Conservation (phyloP, 176 grass and related monocot genomes). For the Oryza meyeriana region DNA sequence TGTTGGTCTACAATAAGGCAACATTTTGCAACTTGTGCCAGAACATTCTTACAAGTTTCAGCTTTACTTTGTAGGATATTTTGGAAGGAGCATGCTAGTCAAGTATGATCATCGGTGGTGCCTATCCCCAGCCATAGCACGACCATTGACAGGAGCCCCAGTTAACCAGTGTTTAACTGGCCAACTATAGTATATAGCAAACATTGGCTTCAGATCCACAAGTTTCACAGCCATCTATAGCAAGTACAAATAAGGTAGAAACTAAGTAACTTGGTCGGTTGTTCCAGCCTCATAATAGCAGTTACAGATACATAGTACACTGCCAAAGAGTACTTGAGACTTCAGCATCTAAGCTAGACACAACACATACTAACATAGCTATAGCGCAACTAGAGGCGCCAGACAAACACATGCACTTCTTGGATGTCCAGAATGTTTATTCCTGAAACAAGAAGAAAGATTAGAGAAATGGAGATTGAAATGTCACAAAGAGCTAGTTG, state of each 20-base stretch:
- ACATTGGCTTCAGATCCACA: background rate
- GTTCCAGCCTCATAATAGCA: background rate
- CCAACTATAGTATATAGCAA: background rate
- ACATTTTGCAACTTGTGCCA: background rate
- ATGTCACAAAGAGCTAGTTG: background rate
- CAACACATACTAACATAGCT: slow-evolving; percentile 16
- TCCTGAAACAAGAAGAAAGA: slow-evolving; percentile 28
- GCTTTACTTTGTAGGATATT: background rate
- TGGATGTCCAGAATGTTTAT: slow-evolving; percentile 38
- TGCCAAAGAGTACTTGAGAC: background rate
- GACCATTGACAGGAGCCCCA: background rate
- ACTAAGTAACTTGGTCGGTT: background rate
- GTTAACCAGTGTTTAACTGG: background rate
- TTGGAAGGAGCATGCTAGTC: background rate
- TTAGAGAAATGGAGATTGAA: slow-evolving; percentile 12
- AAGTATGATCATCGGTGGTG: background rate
- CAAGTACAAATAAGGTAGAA: slow-evolving; percentile 12
- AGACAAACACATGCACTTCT: slow-evolving; percentile 6
- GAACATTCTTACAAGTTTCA: background rate
- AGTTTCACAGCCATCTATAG: slow-evolving; percentile 12
- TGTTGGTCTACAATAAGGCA: background rate
- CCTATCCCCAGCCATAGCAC: background rate
- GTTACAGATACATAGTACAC: background rate
- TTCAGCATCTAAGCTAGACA: slow-evolving; percentile 20
- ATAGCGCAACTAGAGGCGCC: slow-evolving; percentile 8